Base-by-base conservation (phyloP, 2,329 filamentous ascomycete species). In the Sordariomycetes sp. region DNA sequence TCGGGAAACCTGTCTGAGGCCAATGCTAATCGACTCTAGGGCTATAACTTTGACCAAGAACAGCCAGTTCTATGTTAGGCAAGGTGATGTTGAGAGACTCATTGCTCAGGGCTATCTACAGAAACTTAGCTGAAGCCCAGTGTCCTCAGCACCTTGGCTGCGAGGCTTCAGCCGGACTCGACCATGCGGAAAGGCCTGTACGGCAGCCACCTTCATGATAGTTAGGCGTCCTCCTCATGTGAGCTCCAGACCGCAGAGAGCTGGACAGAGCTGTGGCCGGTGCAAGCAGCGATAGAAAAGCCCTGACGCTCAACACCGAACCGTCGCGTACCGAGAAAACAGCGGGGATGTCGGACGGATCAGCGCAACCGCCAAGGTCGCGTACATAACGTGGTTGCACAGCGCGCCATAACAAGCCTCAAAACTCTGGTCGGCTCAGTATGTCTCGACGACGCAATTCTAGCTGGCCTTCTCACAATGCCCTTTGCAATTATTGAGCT, bases 31-130 rank as follows among this genome's bases (percentile, higher is more conserved):
- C 55, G 25, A 54, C 39, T 53, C 44, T 46, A 94, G 87, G 12
- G 85, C 88, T 10, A 95, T 98, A 49, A 96, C 84, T 39, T 71
- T 98, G 64, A 94, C 87, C 24, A 96, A 94, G 61, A 96, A 98
- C 59, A 95, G 88, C 51, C 92, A 98, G 54, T 94, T 98, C 53
- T 96, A 93, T 52, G 92, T 98, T 25, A 77, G 90, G 30, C 86
- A 95, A 52, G 90, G 86, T 17, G 92, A 98, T 60, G 92, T 98
- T 6, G 92, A 98, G 60, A 75, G 88, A 33, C 59, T 98, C 47
- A 95, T 98, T 50, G 76, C 86, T 12, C 90, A 96, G 55, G 92
- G 92, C 15, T 98, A 95, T 61, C 66, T 98, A 43, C 88, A 95
- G 58, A 87, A 87, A 49, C 69, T 98, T 46, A 79, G 78, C 53